phyloP scores from a whole-genome alignment of 2,329 filamentous ascomycete species.

The Cercospora sp. region DNA sequence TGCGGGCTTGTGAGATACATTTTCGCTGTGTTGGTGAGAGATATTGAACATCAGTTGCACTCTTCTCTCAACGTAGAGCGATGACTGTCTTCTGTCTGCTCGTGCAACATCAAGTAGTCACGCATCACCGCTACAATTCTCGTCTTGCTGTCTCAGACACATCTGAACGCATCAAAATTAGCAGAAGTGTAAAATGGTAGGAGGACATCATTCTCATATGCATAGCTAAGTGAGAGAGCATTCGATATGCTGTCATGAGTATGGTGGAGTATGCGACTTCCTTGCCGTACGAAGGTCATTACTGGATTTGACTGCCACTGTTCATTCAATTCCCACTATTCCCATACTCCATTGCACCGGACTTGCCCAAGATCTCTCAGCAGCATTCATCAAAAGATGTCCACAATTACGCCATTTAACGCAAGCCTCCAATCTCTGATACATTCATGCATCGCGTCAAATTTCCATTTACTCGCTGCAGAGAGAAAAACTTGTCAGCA shows the following conservation, averaged over 20 bases:
- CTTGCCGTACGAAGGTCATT: neutral
- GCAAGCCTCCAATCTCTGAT: neutral
- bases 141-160: too few species aligned
- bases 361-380: neutral
- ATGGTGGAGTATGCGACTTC: neutral
- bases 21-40: too few species aligned
- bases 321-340: neutral
- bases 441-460: neutral
- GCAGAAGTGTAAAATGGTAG: neutral
- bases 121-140: too few species aligned
- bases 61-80: too few species aligned
- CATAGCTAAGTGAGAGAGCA: neutral
- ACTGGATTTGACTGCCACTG: neutral
- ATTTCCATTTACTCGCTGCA: neutral
- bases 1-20: too few species aligned
- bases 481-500: conserved; percentile 2
- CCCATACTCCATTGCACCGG: neutral
- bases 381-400: neutral
- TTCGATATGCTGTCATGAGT: neutral
- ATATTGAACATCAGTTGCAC: too few species aligned
- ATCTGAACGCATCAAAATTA: too few species aligned
- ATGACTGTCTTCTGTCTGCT: too few species aligned
- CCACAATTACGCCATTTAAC: neutral
- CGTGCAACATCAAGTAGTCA: too few species aligned
- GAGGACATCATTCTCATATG: neutral